These are phyloP conservation scores for Pleurotus salmoneostramineus DNA, from an alignment of 768 basidiomycete genomes.

Conservation along the genomic window DNA sequence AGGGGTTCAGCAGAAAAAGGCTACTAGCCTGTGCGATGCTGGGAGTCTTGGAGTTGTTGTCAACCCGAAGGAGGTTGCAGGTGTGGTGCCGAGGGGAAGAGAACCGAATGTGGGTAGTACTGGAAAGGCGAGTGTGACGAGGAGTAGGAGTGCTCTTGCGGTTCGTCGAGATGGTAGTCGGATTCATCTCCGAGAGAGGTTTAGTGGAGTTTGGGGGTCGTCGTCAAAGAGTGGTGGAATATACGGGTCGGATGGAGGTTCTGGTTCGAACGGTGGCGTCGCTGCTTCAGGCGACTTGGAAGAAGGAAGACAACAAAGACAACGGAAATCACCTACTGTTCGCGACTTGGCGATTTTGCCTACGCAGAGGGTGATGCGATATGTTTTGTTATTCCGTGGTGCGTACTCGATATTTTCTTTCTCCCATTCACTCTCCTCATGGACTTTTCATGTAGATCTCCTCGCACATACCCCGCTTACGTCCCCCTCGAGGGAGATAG, in stretches of 20 bases:
- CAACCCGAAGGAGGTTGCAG: neutral
- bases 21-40: neutral
- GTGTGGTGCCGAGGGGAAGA: neutral
- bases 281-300: too few relatives aligned
- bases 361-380: slow-evolving; percentile 63
- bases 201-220: neutral
- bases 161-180: neutral
- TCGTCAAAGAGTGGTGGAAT: too few relatives aligned
- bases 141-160: neutral
- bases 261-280: too few relatives aligned
- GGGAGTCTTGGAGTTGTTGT: neutral
- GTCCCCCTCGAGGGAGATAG: slow-evolving; percentile 49
- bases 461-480: slow-evolving; percentile 48
- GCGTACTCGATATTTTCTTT: slow-evolving; percentile 13
- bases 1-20: neutral
- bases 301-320: neutral
- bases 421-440: slow-evolving; percentile 1
- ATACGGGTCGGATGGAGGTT: too few relatives aligned
- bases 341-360: slow-evolving; percentile 66
- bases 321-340: slow-evolving; percentile 22
- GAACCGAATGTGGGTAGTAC: neutral
- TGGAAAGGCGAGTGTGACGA: neutral
- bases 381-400: slow-evolving; percentile 63
- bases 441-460: slow-evolving; percentile 40
- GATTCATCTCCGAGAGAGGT: slow-evolving; percentile 5